Evolutionary conservation across 2,329 filamentous ascomycete genomes (phyloP).

Genomic region (Tolypocladium tropicale): DNA sequence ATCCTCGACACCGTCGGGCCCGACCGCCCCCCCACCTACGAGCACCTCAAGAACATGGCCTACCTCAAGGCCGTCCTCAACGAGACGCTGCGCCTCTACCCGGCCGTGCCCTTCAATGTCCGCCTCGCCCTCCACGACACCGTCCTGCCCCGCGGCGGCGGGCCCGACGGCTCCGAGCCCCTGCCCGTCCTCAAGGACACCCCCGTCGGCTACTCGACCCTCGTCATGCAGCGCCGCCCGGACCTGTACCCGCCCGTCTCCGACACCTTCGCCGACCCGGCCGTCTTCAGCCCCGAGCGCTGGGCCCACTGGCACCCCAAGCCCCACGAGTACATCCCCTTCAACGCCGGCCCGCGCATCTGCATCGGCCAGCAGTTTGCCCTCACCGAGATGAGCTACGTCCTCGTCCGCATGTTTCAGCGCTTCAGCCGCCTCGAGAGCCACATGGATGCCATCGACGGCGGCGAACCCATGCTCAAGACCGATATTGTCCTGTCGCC

Average conservation of each 20-base stretch:
- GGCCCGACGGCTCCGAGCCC: slow-evolving; percentile 48
- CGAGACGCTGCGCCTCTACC: slow-evolving; percentile 70
- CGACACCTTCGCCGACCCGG: slow-evolving; percentile 32
- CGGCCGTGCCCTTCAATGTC: slow-evolving; percentile 70
- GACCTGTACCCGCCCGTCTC: slow-evolving; percentile 47
- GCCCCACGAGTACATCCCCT: slow-evolving; percentile 63
- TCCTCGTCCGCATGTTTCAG: slow-evolving; percentile 63
- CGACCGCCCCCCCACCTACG: slow-evolving; percentile 56
- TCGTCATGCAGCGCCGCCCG: slow-evolving; percentile 62
- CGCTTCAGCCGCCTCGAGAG: slow-evolving; percentile 54
- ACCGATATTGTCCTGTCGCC: slow-evolving; percentile 51
- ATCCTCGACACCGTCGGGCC: slow-evolving; percentile 59
- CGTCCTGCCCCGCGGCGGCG: slow-evolving; percentile 62
- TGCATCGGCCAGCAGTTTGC: slow-evolving; percentile 76
- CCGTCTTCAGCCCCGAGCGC: slow-evolving; percentile 52
- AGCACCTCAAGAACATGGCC: slow-evolving; percentile 77
- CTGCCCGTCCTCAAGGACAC: slow-evolving; percentile 59
- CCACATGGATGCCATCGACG: slow-evolving; percentile 44
- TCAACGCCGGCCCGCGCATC: slow-evolving; percentile 63
- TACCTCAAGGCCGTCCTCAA: slow-evolving; percentile 67
- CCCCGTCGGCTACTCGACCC: slow-evolving; percentile 53
- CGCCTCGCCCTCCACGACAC: slow-evolving; percentile 64
- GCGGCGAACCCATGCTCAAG: slow-evolving; percentile 42
- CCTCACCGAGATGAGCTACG: slow-evolving; percentile 65
- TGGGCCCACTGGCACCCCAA: slow-evolving; percentile 53